Conservation (phyloP, 1,284 basidiomycete species). For the Meira nashicola region DNA sequence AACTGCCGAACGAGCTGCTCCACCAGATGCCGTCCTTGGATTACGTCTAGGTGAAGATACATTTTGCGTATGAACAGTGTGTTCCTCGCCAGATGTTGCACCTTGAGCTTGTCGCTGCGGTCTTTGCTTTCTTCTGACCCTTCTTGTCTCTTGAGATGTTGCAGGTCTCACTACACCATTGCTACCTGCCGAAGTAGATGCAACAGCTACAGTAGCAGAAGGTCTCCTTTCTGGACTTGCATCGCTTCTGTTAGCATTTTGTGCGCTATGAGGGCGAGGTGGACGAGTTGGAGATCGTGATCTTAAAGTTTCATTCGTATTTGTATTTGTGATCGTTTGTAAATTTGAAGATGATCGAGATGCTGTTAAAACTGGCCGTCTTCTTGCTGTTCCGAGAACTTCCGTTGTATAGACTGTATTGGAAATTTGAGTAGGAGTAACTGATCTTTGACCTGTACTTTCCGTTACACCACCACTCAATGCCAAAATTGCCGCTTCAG, state of each 20-base stretch:
- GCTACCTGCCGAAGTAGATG: background rate
- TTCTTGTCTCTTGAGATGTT: background rate
- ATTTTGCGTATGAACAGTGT: background rate
- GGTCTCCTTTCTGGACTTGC: too few species aligned
- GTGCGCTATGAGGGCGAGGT: conserved; percentile 1
- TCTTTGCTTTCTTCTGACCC: background rate
- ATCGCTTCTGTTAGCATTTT: background rate
- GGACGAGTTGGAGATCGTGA: conserved; percentile 1
- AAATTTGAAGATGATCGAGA: background rate
- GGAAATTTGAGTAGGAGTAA: background rate
- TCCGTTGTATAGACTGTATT: background rate
- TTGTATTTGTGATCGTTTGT: background rate
- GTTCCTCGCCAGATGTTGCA: background rate
- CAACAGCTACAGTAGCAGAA: background rate
- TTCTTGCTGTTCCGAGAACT: background rate
- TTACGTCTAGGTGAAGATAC: too few species aligned
- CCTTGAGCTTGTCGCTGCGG: background rate
- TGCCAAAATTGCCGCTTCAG: conserved; percentile 24
- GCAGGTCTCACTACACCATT: background rate
- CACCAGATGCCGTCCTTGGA: too few species aligned
- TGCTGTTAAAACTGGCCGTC: background rate
- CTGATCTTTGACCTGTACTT: background rate
- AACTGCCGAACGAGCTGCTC: background rate
- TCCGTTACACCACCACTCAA: conserved; percentile 4
- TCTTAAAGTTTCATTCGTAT: background rate